These are phyloP conservation scores for Boletus albobrunnescens DNA, from an alignment of 1,284 basidiomycete species.

Conservation along the genomic window DNA sequence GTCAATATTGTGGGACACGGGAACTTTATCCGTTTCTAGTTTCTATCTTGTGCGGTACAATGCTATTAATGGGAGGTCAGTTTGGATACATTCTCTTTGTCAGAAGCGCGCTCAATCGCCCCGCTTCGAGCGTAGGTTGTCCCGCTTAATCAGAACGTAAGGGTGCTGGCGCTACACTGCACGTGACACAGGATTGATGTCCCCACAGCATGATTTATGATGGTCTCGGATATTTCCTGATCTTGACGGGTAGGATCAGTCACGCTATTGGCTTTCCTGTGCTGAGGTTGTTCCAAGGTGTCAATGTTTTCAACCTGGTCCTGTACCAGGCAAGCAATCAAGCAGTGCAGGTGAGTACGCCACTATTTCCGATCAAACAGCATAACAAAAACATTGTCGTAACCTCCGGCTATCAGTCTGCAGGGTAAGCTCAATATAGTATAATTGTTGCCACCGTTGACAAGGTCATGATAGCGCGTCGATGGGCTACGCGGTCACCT, in stretches of 20 bases:
- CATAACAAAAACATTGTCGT: conserved; percentile 4
- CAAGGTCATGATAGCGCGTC: conserved; percentile 25
- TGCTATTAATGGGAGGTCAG: conserved; percentile 27
- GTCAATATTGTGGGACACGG: conserved; percentile 39
- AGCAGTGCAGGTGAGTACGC: conserved; percentile 24
- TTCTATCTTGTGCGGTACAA: conserved; percentile 32
- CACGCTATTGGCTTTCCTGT: neutral
- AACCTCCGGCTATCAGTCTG: conserved; percentile 19
- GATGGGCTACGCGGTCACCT: conserved; percentile 35
- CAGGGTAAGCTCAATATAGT: conserved; percentile 26
- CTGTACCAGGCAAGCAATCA: conserved; percentile 21
- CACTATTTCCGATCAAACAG: conserved; percentile 12
- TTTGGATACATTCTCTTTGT: neutral
- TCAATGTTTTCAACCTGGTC: conserved; percentile 30
- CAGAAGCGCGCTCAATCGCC: conserved; percentile 8
- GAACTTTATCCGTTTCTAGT: conserved; percentile 36
- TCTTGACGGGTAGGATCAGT: conserved; percentile 27
- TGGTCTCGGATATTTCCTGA: conserved; percentile 34
- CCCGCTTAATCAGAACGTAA: conserved; percentile 32
- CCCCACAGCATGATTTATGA: conserved; percentile 34
- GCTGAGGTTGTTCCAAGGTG: conserved; percentile 14
- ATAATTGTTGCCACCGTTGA: conserved; percentile 1
- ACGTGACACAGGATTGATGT: conserved; percentile 4
- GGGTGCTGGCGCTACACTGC: neutral
- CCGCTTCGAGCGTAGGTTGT: conserved; percentile 17